Base-by-base conservation (phyloP, 148 eudicot species). In the Cornus kousa region DNA sequence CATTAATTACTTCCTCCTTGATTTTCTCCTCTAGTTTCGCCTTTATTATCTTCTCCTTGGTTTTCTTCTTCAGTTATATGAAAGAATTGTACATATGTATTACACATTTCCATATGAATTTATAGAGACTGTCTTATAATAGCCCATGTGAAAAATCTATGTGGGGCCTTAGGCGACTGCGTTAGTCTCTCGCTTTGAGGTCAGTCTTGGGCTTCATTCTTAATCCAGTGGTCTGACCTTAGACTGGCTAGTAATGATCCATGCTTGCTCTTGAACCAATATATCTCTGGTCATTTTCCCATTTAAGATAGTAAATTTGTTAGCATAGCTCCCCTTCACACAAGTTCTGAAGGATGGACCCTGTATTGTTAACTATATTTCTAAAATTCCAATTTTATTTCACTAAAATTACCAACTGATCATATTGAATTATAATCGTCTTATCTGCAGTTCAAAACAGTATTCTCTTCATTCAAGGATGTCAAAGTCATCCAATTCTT, bases 401-500 rank as follows among this genome's bases (percentile, higher is more conserved):
- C 60, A 8, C 53, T 3, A 74, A 57, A 43, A 43, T 9, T 43
- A 43, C 39, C 11, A 23, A 20, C 40, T 17, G 20, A 35, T n/a
- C 59, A 31, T 9, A 62, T 22, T 28, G 57, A 70, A 9, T 59
- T 22, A 22, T 72, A 6, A 20, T 55, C 53, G 66, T 66, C 48
- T 43, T 77, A 40, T 64, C 5, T 32, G 73, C 91, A 96, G 99
- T 84, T 92, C 59, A 86, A 85, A 75, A 73, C 84, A 11, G 84
- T 87, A 13, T 89, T 96, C 82, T 82, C 87, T 53, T 70, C 88
- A 53, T 90, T 87, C 83, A 88, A 89, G 81, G 86, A 89, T 72
- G 84, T 92, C 76, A 96, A 96, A 89, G 91, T 96, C 78, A 88
- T 96, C 77, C 93, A 93, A 76, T 96, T 96, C 87, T 88, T 88